A percentile compares a stretch with the other conserved stretches of the same genome.
phyloP scores from a whole-genome alignment of 306 rosid genomes.

The Purshia tridentata region DNA sequence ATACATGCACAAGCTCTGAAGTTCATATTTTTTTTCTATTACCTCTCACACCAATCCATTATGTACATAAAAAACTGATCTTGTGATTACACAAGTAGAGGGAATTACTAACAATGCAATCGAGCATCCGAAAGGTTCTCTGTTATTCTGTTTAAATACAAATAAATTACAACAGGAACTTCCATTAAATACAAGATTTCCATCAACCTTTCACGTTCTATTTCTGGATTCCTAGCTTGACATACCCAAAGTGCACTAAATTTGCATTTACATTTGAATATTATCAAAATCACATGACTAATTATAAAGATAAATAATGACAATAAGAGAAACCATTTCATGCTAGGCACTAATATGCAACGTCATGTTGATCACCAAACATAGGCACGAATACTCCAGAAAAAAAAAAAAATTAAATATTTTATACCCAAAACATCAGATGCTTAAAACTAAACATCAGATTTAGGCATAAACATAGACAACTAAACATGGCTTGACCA shows the following conservation, averaged over 20 bases:
- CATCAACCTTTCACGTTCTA: neutral
- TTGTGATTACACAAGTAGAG: neutral
- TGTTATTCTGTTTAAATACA: too few species aligned
- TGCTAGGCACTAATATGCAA: too few species aligned
- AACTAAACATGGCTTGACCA: too few species aligned
- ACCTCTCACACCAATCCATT: too few species aligned
- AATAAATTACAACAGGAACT: neutral
- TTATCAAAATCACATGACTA: neutral
- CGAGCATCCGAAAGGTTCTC: neutral
- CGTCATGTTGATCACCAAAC: too few species aligned
- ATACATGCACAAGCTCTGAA: neutral
- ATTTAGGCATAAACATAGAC: too few species aligned
- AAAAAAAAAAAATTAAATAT: too few species aligned
- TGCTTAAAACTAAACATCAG: too few species aligned
- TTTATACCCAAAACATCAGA: too few species aligned
- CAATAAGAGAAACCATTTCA: too few species aligned
- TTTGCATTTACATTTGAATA: neutral
- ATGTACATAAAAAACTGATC: neutral
- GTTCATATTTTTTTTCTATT: neutral
- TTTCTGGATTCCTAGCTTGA: neutral
- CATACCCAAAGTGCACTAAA: neutral
- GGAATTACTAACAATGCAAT: neutral
- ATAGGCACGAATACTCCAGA: too few species aligned
- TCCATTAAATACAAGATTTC: neutral
- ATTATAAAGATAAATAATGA: too few species aligned